phyloP scores from a whole-genome alignment of 2,329 filamentous ascomycete genomes.

The Simplicillium aogashimaense region DNA sequence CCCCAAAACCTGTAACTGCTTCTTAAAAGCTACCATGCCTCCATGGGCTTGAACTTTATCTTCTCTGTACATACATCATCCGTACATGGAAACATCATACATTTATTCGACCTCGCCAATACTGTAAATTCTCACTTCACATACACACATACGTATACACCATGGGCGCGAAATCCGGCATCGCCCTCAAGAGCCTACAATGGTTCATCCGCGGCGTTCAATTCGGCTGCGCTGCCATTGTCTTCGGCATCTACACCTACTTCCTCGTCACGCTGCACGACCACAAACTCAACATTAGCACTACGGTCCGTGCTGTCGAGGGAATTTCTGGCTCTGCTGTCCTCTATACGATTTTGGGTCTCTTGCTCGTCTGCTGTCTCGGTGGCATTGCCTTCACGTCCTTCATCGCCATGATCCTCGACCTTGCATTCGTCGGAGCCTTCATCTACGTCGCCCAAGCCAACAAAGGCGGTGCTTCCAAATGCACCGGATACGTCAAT shows the following conservation, averaged over 20 bases:
- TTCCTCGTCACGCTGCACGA: constrained; percentile 66
- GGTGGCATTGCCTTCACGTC: constrained; percentile 67
- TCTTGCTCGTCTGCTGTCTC: constrained; percentile 68
- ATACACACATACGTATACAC: too few species aligned
- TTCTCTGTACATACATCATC: too few species aligned
- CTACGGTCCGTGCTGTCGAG: constrained; percentile 61
- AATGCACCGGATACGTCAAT: constrained; percentile 49
- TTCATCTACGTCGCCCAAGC: constrained; percentile 77
- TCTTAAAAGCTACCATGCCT: too few species aligned
- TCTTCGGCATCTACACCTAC: constrained; percentile 75
- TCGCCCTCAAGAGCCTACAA: constrained; percentile 56
- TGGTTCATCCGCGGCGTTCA: constrained; percentile 65
- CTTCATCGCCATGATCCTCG: constrained; percentile 62
- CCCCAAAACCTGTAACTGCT: too few species aligned
- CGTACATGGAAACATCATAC: too few species aligned
- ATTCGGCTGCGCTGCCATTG: constrained; percentile 61
- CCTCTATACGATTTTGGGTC: constrained; percentile 64
- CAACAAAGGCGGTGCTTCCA: constrained; percentile 57
- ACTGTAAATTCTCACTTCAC: too few species aligned
- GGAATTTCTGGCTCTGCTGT: constrained; percentile 68
- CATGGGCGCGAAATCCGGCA: too few species aligned
- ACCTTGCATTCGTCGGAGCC: constrained; percentile 63
- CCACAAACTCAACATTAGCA: constrained; percentile 52
- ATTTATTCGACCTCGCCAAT: background rate
- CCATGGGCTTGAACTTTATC: too few species aligned